These are phyloP conservation scores for Coniophora puteana DNA, from an alignment of 1,284 basidiomycete species.

Conservation along the genomic window DNA sequence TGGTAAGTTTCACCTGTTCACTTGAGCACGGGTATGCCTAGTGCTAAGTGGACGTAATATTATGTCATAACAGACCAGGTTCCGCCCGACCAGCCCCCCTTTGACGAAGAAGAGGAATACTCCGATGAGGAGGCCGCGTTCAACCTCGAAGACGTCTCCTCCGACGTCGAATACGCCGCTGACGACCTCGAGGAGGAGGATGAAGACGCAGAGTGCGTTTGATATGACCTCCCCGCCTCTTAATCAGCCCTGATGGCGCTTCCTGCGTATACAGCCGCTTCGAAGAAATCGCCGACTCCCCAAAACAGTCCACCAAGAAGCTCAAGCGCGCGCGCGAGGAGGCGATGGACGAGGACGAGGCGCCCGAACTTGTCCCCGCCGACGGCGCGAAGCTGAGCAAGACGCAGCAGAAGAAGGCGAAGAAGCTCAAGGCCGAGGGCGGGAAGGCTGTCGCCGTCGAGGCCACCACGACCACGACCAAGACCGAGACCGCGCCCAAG, in stretches of 20 bases:
- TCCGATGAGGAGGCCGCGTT: conserved; percentile 59
- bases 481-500: conserved; percentile 33
- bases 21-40: background rate
- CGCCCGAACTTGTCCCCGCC: no score
- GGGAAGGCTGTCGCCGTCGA: conserved; percentile 53
- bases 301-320: conserved; percentile 24
- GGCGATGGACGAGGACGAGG: conserved; percentile 38
- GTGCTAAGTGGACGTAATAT: background rate
- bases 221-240: conserved; percentile 3
- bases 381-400: conserved; percentile 47
- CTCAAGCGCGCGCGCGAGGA: conserved; percentile 66
- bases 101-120: conserved; percentile 37
- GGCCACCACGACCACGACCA: conserved; percentile 33
- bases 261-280: conserved; percentile 50
- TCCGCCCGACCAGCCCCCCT: conserved; percentile 45
- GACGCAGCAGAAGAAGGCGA: conserved; percentile 66
- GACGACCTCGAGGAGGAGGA: conserved; percentile 59
- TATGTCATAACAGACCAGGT: conserved; percentile 48
- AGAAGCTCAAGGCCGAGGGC: conserved; percentile 69
- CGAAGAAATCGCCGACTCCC: conserved; percentile 46
- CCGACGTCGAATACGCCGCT: conserved; percentile 68
- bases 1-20: conserved; percentile 40
- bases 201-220: conserved; percentile 47
- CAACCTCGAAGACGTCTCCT: conserved; percentile 68
- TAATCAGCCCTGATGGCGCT: background rate